These are phyloP conservation scores for Calvatia gigantea DNA, from an alignment of 768 basidiomycete genomes.

Conservation along the genomic window DNA sequence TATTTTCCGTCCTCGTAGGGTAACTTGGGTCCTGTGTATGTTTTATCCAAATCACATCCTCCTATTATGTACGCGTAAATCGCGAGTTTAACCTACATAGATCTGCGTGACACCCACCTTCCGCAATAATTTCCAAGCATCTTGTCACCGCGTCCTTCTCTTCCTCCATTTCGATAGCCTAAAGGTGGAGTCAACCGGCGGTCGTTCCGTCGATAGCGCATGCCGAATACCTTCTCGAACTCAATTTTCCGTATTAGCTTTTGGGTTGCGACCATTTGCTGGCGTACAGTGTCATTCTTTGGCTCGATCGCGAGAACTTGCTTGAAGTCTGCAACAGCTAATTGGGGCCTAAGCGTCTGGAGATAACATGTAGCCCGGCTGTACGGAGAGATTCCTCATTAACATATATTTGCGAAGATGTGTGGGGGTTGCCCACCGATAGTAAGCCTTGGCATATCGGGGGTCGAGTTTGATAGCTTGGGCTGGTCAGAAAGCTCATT, in stretches of 20 bases:
- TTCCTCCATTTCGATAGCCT: conserved; percentile 93
- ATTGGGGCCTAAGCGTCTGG: conserved; percentile 83
- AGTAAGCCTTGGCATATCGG: conserved; percentile 88
- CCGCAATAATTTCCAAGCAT: conserved; percentile 74
- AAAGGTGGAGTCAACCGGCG: background rate
- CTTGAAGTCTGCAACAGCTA: conserved; percentile 86
- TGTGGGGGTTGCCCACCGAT: conserved; percentile 47
- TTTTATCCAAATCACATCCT: conserved; percentile 72
- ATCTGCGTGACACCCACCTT: conserved; percentile 44
- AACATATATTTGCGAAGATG: background rate
- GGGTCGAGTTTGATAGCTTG: conserved; percentile 87
- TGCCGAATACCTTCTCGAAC: conserved; percentile 78
- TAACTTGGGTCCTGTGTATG: conserved; percentile 76
- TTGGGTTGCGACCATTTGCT: conserved; percentile 83
- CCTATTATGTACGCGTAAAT: conserved; percentile 35
- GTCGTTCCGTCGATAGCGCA: background rate
- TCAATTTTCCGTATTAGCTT: conserved; percentile 88
- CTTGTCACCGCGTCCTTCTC: conserved; percentile 75
- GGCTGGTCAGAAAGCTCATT: conserved; percentile 36
- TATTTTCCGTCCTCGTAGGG: conserved; percentile 60
- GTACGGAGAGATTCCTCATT: background rate
- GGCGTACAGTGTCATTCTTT: conserved; percentile 72
- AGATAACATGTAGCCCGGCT: conserved; percentile 90
- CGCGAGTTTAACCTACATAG: background rate
- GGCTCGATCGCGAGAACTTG: conserved; percentile 83